Percentiles rank a stretch among this genome's conserved stretches.
Conservation (phyloP, 225 moss, liverwort and hornwort genomes). For the Bryoerythrophyllum caledonicum region DNA sequence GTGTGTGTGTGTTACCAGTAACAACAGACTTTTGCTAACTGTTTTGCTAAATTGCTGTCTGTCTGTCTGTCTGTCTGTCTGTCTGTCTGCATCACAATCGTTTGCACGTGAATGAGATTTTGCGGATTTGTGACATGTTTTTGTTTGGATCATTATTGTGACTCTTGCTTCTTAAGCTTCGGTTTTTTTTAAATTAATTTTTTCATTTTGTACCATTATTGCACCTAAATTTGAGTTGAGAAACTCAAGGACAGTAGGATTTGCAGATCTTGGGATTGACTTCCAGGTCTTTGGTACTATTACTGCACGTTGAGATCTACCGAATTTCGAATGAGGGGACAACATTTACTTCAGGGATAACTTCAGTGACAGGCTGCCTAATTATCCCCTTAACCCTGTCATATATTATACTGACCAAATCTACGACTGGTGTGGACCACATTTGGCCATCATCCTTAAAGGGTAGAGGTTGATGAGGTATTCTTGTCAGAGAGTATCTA, state of each 20-base stretch:
- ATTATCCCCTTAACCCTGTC: no score
- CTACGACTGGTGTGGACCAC: no score
- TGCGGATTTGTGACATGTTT: not conserved
- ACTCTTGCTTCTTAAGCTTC: not conserved
- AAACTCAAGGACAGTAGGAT: conserved; percentile 2
- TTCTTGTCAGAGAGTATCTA: no score
- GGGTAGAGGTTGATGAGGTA: no score
- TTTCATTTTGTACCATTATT: not conserved
- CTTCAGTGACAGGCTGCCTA: not conserved
- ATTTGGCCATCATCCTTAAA: no score
- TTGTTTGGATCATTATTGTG: not conserved
- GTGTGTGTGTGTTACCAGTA: not conserved
- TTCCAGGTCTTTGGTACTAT: not conserved
- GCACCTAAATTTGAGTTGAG: not conserved
- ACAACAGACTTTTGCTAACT: not conserved
- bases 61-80: not conserved
- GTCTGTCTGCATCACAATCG: not conserved
- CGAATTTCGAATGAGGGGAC: not conserved
- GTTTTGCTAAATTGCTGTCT: not conserved
- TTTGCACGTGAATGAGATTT: conserved; percentile 6
- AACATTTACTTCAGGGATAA: not conserved
- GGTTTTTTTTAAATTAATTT: no score
- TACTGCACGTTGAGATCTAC: not conserved
- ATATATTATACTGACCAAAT: no score
- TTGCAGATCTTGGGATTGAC: conserved; percentile 19